phyloP scores from a whole-genome alignment of 1,139 yeast species.

The Kurtzmaniella quercitrusa region DNA sequence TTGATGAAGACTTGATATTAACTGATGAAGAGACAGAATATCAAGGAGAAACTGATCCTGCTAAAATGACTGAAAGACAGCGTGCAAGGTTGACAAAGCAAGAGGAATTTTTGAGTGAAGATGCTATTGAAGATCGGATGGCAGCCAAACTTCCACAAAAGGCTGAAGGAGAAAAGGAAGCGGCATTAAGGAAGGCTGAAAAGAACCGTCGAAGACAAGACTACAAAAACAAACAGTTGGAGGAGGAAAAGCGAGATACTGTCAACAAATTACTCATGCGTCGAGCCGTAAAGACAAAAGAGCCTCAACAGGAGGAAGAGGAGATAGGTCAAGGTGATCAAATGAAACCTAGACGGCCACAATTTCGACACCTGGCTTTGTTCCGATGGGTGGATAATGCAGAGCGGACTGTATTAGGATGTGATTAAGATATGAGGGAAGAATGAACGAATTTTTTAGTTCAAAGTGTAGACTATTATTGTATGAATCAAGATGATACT shows the following conservation, averaged over 20 bases:
- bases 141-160: slow-evolving; percentile 27
- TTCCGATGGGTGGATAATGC: slow-evolving; percentile 23
- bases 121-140: slow-evolving; percentile 14
- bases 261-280: slow-evolving; percentile 79
- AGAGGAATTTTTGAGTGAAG: slow-evolving; percentile 9
- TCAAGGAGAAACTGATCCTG: slow-evolving; percentile 40
- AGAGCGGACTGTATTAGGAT: slow-evolving; percentile 5
- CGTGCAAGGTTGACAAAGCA: slow-evolving; percentile 33
- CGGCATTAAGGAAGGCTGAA: slow-evolving; percentile 78
- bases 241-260: slow-evolving; percentile 91
- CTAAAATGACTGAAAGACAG: slow-evolving; percentile 63
- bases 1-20: slow-evolving; percentile 38
- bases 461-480: neutral
- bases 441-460: neutral
- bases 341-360: slow-evolving; percentile 34
- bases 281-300: slow-evolving; percentile 67
- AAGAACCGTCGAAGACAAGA: slow-evolving; percentile 86
- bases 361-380: slow-evolving; percentile 29
- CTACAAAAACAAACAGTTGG: slow-evolving; percentile 74
- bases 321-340: slow-evolving; percentile 21
- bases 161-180: slow-evolving; percentile 77
- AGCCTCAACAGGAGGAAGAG: slow-evolving; percentile 21
- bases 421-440: neutral
- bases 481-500: neutral
- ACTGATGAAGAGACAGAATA: slow-evolving; percentile 45